These are phyloP conservation scores for Colletotrichum salicis DNA, from an alignment of 2,329 filamentous ascomycete genomes.

Conservation along the genomic window DNA sequence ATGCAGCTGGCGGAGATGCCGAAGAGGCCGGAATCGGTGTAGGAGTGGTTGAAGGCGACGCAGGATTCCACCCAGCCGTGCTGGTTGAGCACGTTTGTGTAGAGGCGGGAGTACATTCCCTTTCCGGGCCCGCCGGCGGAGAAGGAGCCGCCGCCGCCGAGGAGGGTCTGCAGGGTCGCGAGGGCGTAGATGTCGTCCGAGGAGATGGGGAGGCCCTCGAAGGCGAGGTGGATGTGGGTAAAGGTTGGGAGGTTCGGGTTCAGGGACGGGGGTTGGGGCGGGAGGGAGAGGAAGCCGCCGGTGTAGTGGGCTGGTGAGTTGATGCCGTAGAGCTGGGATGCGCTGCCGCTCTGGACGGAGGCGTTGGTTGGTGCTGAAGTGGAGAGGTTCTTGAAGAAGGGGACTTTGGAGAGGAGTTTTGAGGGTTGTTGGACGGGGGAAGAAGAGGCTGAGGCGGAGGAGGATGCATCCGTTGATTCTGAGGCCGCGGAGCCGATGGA, in stretches of 20 bases:
- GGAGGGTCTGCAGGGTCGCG: slow-evolving; percentile 92
- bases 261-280: slow-evolving; percentile 78
- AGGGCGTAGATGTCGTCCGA: slow-evolving; percentile 96
- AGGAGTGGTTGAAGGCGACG: slow-evolving; percentile 96
- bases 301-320: slow-evolving; percentile 82
- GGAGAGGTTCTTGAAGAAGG: slow-evolving; percentile 90
- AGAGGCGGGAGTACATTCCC: slow-evolving; percentile 98
- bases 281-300: slow-evolving; percentile 89
- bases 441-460: slow-evolving; percentile 44
- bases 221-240: slow-evolving; percentile 94
- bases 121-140: slow-evolving; percentile 96
- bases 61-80: slow-evolving; percentile 97
- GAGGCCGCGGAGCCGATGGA: slow-evolving; percentile 55
- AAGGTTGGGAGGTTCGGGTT: slow-evolving; percentile 83
- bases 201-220: slow-evolving; percentile 91
- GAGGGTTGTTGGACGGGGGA: slow-evolving; percentile 61
- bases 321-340: slow-evolving; percentile 64
- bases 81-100: slow-evolving; percentile 98
- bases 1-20: slow-evolving; percentile 90
- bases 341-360: slow-evolving; percentile 59
- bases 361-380: slow-evolving; percentile 75
- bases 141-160: slow-evolving; percentile 96
- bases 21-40: slow-evolving; percentile 95
- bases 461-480: slow-evolving; percentile 45
- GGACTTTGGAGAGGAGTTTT: slow-evolving; percentile 81